Base-by-base conservation (phyloP, 495 filamentous ascomycete genomes). In the Penicillium egyptiacum region DNA sequence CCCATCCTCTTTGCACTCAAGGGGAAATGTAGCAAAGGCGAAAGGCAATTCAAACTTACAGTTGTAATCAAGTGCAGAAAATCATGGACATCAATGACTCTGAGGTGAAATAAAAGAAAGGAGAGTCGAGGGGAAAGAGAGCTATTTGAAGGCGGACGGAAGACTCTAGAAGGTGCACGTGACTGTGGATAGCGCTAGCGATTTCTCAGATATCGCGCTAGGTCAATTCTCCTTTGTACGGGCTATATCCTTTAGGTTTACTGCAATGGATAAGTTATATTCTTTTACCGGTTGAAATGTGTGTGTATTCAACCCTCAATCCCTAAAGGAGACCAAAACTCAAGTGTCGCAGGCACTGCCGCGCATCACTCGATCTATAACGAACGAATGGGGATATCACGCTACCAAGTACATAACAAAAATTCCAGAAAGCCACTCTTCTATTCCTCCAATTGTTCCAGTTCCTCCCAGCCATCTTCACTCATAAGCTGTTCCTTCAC, bases 401-500 rank as follows among this genome's bases (percentile, higher is more conserved):
- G 66, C 60, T 58, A 46, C 37, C 30, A 41, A 56, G 55, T 49
- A 59, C 42, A 60, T 44, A 53, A 10, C 6, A 57, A 62, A 33
- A 28, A 39, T 4, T 37, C 25, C 55, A 46, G 31, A 56, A 56
- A 56, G 48, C 49, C 33, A 9, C 31, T 25, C 16, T 48, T 45
- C 12, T 47, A 60, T 55, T 50, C 48, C 56, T 78, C 75, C 68
- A 79, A 53, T 54, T 70, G 71, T 62, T 83, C 78, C 54, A 78
- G 59, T 42, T 90, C 87, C 53, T 90, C 87, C 88, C 88, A 92
- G 2, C 87, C 89, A 35, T 86, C 87, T 16, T 84, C 82, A 58
- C 79, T 80, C 44, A 87, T 59, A 62, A 92, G 73, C 69, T 82
- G 88, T n/a, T 76, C 80, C 17, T 81, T 81, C 0, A 90, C 83